A percentile compares a stretch with the other conserved stretches of the same genome.
phyloP scores from a whole-genome alignment of 495 filamentous ascomycete genomes.

The Sabuloglossum arenarium region DNA sequence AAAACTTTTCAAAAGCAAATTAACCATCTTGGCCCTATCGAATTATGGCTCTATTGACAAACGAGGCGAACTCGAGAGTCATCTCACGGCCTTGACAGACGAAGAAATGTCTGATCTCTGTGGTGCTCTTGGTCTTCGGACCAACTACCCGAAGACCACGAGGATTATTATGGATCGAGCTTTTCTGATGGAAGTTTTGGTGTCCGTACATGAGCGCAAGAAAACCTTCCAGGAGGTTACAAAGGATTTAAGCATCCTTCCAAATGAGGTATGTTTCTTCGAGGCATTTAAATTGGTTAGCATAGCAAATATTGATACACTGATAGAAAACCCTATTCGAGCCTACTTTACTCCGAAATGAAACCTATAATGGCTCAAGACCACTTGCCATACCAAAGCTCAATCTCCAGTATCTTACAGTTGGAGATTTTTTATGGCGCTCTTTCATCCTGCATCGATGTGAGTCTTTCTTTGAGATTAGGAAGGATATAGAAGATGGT shows the following conservation, averaged over 20 bases:
- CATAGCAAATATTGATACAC: neutral
- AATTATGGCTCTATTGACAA: constrained; percentile 80
- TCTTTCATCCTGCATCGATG: constrained; percentile 74
- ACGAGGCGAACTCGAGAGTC: constrained; percentile 54
- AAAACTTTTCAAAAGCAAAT: constrained; percentile 71
- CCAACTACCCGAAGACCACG: constrained; percentile 51
- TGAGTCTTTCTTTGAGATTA: constrained; percentile 86
- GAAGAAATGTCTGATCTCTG: constrained; percentile 51
- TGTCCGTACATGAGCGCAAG: constrained; percentile 58
- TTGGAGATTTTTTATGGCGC: constrained; percentile 90
- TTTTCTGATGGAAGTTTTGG: constrained; percentile 54
- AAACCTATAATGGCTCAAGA: constrained; percentile 71
- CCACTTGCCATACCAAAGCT: constrained; percentile 86
- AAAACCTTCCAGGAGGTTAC: constrained; percentile 68
- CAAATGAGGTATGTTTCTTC: constrained; percentile 40
- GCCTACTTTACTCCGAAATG: constrained; percentile 58
- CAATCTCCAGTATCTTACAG: constrained; percentile 85
- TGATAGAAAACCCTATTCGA: constrained; percentile 48
- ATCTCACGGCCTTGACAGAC: constrained; percentile 51
- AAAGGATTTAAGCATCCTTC: constrained; percentile 47
- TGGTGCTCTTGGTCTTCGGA: constrained; percentile 52
- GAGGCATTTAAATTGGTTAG: neutral
- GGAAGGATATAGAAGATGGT: constrained; percentile 69
- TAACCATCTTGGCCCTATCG: constrained; percentile 75
- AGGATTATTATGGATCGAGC: constrained; percentile 37